Evolutionary conservation across 305 asterid genomes (phyloP).

Genomic region (Fraxinus greggii): DNA sequence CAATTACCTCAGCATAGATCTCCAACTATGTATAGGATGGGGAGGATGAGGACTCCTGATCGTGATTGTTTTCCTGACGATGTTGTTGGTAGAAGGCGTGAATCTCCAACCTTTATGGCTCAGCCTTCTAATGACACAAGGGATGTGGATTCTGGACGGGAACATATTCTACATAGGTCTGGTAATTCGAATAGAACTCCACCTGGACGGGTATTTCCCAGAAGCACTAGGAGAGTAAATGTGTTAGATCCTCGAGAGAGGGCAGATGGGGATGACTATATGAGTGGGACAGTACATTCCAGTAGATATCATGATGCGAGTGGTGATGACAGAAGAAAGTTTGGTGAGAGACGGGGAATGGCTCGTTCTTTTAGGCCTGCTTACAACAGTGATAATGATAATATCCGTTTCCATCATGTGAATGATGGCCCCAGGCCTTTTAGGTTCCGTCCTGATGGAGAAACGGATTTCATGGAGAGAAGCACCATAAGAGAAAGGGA

Average conservation of each 20-base stretch:
- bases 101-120: constrained; percentile 56
- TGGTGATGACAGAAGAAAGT: constrained; percentile 67
- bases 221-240: constrained; percentile 55
- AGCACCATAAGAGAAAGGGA: constrained; percentile 61
- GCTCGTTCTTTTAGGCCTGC: constrained; percentile 52
- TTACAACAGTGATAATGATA: constrained; percentile 47
- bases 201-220: constrained; percentile 41
- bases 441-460: constrained; percentile 60
- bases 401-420: constrained; percentile 43
- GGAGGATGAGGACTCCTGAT: constrained; percentile 78
- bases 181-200: constrained; percentile 51
- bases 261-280: constrained; percentile 49
- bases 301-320: constrained; percentile 48
- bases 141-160: constrained; percentile 56
- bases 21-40: constrained; percentile 55
- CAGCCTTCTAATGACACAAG: constrained; percentile 51
- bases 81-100: constrained; percentile 63
- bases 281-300: constrained; percentile 43
- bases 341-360: constrained; percentile 56
- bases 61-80: constrained; percentile 67
- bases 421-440: constrained; percentile 60
- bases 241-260: constrained; percentile 61
- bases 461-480: constrained; percentile 62
- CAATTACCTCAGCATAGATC: constrained; percentile 57
- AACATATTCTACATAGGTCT: constrained; percentile 50